Evolutionary conservation across 2,329 filamentous ascomycete genomes (phyloP), one percentile per base, ranked within the genome.

Genomic region (Sclerotinia glacialis): DNA sequence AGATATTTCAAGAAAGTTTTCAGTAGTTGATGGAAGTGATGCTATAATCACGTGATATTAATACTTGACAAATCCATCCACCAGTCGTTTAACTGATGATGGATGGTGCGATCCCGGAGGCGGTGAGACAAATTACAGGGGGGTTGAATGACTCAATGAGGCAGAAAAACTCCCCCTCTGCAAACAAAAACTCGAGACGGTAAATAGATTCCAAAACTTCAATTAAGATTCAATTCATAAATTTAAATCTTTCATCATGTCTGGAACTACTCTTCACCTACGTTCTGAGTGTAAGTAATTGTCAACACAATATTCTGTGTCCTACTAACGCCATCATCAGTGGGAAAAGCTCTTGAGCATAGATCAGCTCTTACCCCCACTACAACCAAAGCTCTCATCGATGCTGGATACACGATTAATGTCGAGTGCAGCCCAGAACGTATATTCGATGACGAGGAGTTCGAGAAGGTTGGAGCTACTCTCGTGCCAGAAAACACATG

Each of bases 341-440:
- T 73, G 77, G 77, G 76, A 67, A 80, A 79, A 69, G 76, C 77
- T 64, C 74, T 79, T 62, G 78, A 79, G 71, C 77, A 79, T 70
- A 73, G 78, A 62, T 78, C 78, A 66, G 78, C 78, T 67, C 74
- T 78, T 70, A 77, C 74, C 49, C 73, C 71, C 37, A 72, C 71
- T 26, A 84, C 82, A 50, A 79, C 84, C 71, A 86, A 87, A 78
- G 81, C 82, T 63, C 83, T 92, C 64, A 80, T 91, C 64, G 83
- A 90, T 70, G 88, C 87, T 50, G 89, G 89, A 69, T 92, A 91
- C 77, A 81, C 82, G 31, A 83, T 92, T 72, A 84, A 84, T 60
- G 85, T 91, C 60, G 89, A 92, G 81, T 83, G 84, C 68, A 86
- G 84, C 67, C 83, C 85, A n/a, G 83, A 85, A 74, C 83, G 89